Base-by-base conservation (phyloP, 371 early-diverging fungal species). In the Circinella umbellata region DNA sequence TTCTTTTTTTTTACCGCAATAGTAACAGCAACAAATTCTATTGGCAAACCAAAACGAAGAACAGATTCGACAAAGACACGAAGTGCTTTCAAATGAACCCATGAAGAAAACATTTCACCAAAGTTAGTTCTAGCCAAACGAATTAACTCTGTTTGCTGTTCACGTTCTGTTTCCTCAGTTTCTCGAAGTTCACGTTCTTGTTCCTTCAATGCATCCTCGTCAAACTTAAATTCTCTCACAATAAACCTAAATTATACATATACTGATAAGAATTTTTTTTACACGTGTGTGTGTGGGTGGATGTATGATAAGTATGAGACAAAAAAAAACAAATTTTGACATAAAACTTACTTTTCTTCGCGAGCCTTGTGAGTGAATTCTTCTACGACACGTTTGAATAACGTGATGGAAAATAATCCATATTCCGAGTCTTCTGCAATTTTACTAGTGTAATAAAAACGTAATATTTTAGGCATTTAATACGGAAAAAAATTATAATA, bases 21-120 rank as follows among this genome's bases (percentile, higher is more conserved):
- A 7, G 93, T 74, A 73, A 93, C 90, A 4, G 96, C 89, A 70
- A 93, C 86, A 75, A 96, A 98, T 75, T 98, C 94, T 37, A 97
- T 95, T 35, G 99, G 97, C 37, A 98, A 85, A 37, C 99, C 99
- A 75, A 97, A 97, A 63, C 98, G 94, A 73, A 98, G 82, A 0
- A 98, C 89, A 20, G 94, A 94, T 76, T 98, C 99, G 48, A 96
- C 96, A 84, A 94, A 96, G 39, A 95, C 89, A 9, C 98, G 89
- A 62, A 98, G 81, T 1, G 92, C 93, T 81, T 97, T 98, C 68
- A 96, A 73, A 70, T 98, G 99, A 39, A 96, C 83, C 96, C 96
- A 97, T 53, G 92, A 88, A 15, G 94, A 75, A 76, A 93, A 95
- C 3, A 92, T 88, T 72, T 97, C 98, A 13, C 96, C 91, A 82